Evolutionary conservation across 495 filamentous ascomycete genomes (phyloP), one percentile per base, ranked within the genome.

Genomic region (Xylaria intraflava): DNA sequence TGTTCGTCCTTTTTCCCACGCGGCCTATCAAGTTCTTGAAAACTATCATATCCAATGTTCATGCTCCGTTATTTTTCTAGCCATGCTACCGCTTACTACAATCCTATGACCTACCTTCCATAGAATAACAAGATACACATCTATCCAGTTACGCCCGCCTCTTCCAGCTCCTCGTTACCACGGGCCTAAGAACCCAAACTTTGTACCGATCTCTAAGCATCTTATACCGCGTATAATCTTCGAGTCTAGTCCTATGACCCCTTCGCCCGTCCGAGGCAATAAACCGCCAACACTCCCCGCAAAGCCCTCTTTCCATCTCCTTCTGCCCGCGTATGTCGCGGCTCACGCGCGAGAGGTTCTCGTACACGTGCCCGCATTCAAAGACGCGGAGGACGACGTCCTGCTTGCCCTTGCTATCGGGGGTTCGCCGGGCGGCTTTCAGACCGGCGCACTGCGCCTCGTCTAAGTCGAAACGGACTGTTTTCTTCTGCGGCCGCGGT

Each of bases 361-460:
- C 12, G 19, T 33, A 47, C 11, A 47, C 35, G n/a, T 48, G 44
- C 3, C 51, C 44, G 6, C 51, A 54, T 14, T 47, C 51, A 20
- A 39, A 54, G 11, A 48, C 35, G 6, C 35, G 36, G 14, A 47
- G 26, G 0, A 16, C 20, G 33, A n/a, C 10, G n/a, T 8, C 22
- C 14, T 39, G 19, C 41, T 17, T n/a, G 8, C 17, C 26, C 11
- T 44, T 27, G 0, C 1, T 27, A 1, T 20, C 12, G 16, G 23
- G 12, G 0, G 41, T 53, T 30, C 44, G 44, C 8, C 30, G 47
- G 11, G 6, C 6, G 26, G 51, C 36, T 16, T 33, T 42, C 12
- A 54, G 44, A n/a, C 20, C 11, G 20, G 20, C 23, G 20, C 17
- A 43, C 14, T 43, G 20, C 11, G 41, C 22, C 31, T 7, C 7